These are phyloP conservation scores for Spergularia azorica DNA, from an alignment of 179 eudicot genomes.

Conservation along the genomic window DNA sequence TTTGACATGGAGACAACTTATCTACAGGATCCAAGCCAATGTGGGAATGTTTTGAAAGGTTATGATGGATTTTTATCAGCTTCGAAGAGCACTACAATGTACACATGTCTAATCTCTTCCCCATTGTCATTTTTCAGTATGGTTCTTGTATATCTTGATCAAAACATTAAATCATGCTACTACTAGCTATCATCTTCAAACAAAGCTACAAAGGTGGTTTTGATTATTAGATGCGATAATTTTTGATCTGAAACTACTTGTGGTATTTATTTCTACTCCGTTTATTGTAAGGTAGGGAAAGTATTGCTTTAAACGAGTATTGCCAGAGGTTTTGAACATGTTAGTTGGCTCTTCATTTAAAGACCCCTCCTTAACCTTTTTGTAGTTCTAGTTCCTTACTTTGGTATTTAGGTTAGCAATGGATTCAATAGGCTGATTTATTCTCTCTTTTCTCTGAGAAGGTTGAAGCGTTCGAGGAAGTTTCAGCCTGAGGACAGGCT, in stretches of 20 bases:
- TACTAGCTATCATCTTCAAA: too few species aligned
- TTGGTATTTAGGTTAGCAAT: too few species aligned
- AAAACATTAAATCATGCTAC: too few species aligned
- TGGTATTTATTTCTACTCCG: too few species aligned
- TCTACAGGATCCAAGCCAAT: slow-evolving; percentile 92
- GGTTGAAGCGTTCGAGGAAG: slow-evolving; percentile 89
- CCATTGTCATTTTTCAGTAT: neutral
- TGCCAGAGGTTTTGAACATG: neutral
- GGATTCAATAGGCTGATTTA: neutral
- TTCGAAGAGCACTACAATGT: slow-evolving; percentile 87
- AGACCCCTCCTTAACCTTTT: neutral
- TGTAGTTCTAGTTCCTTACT: neutral
- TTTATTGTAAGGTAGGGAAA: neutral
- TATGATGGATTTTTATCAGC: slow-evolving; percentile 90
- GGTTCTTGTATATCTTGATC: neutral
- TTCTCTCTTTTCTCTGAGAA: slow-evolving; percentile 35
- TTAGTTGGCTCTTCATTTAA: slow-evolving; percentile 2
- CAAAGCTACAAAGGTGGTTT: too few species aligned
- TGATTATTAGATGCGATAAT: neutral
- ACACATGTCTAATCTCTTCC: slow-evolving; percentile 23
- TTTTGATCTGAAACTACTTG: neutral
- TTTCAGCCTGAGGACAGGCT: slow-evolving; percentile 96
- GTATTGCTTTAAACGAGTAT: slow-evolving; percentile 5
- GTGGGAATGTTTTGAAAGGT: slow-evolving; percentile 96
- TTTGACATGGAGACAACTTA: slow-evolving; percentile 95